A percentile compares a stretch with the other conserved stretches of the same genome.
phyloP scores from a whole-genome alignment of 2,329 filamentous ascomycete species.

The Cryphonectria japonica region DNA sequence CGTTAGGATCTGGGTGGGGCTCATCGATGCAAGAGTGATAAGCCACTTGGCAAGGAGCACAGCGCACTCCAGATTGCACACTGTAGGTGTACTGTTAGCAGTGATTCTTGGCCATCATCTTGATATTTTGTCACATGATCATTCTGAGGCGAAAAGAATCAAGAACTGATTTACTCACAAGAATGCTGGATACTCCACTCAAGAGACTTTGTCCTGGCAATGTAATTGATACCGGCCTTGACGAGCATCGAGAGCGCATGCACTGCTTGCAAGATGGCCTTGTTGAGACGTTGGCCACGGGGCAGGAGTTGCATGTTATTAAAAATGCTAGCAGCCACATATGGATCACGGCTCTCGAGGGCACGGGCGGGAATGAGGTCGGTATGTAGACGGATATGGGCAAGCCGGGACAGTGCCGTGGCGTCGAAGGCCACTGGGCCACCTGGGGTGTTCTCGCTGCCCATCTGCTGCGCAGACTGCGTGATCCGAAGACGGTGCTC shows the following conservation, averaged over 20 bases:
- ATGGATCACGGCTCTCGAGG: constrained; percentile 67
- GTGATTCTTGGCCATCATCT: not conserved
- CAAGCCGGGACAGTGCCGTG: constrained; percentile 61
- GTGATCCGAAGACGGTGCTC: constrained; percentile 55
- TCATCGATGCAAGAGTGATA: constrained; percentile 57
- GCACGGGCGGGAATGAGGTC: constrained; percentile 65
- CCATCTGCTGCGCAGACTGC: constrained; percentile 50
- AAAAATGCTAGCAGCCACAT: constrained; percentile 64
- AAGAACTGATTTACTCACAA: constrained; percentile 45
- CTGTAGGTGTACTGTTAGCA: constrained; percentile 37
- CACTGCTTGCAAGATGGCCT: constrained; percentile 69
- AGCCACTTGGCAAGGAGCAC: constrained; percentile 65
- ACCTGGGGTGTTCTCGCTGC: constrained; percentile 55
- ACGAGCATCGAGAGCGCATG: constrained; percentile 71
- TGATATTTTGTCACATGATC: not conserved
- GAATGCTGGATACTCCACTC: constrained; percentile 69
- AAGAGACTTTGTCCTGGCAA: constrained; percentile 62
- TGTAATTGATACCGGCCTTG: constrained; percentile 65
- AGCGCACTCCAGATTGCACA: constrained; percentile 66
- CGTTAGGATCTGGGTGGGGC: constrained; percentile 53
- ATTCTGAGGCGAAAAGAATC: not conserved
- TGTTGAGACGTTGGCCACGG: constrained; percentile 62
- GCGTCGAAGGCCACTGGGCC: constrained; percentile 70
- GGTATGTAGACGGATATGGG: constrained; percentile 68
- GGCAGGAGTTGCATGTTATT: constrained; percentile 61